A percentile compares a stretch with the other conserved stretches of the same genome.
These are phyloP conservation scores for Monilinia polystroma DNA, from an alignment of 2,329 filamentous ascomycete species.

Conservation along the genomic window DNA sequence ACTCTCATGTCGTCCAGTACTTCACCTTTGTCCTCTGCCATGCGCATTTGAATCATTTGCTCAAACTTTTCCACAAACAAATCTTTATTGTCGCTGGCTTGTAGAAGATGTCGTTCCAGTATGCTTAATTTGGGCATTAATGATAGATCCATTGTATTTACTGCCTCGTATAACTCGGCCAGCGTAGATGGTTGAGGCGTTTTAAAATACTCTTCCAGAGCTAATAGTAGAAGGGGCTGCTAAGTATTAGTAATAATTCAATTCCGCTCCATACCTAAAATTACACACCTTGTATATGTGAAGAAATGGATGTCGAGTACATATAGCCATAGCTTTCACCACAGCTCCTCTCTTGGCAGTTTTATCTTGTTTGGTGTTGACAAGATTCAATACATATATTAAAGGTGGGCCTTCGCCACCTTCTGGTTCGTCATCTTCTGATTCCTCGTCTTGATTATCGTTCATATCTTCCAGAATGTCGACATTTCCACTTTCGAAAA, in stretches of 20 bases:
- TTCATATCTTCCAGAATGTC: constrained; percentile 46
- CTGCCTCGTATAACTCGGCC: constrained; percentile 81
- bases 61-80: constrained; percentile 98
- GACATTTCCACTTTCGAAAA: constrained; percentile 46
- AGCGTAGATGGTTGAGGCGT: constrained; percentile 84
- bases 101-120: constrained; percentile 81
- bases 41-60: constrained; percentile 82
- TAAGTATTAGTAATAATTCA: constrained; percentile 28
- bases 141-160: constrained; percentile 96
- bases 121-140: constrained; percentile 83
- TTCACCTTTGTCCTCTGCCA: constrained; percentile 59
- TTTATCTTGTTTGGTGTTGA: constrained; percentile 97
- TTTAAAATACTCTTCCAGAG: constrained; percentile 96
- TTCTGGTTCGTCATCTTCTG: constrained; percentile 62
- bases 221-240: constrained; percentile 82
- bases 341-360: constrained; percentile 89
- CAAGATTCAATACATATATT: constrained; percentile 94
- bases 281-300: constrained; percentile 89
- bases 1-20: constrained; percentile 47
- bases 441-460: constrained; percentile 52
- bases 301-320: constrained; percentile 92
- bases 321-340: constrained; percentile 98
- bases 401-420: constrained; percentile 81
- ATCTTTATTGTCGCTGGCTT: constrained; percentile 90
- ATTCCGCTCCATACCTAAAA: constrained; percentile 25